A percentile compares a stretch with the other conserved stretches of the same genome.
Conservation (phyloP, 768 basidiomycete species). For the Lactarius psammicola region DNA sequence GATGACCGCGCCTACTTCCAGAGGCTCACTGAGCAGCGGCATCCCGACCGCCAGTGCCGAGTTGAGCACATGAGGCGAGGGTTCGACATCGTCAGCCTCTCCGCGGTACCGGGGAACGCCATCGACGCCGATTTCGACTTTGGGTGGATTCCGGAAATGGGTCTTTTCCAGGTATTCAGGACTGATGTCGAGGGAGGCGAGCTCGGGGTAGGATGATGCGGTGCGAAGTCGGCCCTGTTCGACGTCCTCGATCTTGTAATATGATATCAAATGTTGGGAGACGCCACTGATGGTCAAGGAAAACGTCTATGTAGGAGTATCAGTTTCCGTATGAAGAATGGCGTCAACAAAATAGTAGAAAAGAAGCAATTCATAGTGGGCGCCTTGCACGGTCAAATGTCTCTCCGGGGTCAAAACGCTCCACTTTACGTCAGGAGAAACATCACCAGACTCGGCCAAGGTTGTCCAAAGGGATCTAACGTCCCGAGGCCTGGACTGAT, state of each 20-base stretch:
- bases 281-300: constrained; percentile 83
- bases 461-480: constrained; percentile 8
- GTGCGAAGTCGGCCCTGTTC: constrained; percentile 82
- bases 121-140: constrained; percentile 82
- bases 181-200: constrained; percentile 82
- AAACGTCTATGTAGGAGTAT: constrained; percentile 62
- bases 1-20: constrained; percentile 22
- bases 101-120: constrained; percentile 81
- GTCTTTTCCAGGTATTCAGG: constrained; percentile 87
- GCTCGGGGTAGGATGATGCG: constrained; percentile 84
- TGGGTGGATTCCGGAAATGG: constrained; percentile 87
- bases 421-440: constrained; percentile 17
- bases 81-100: constrained; percentile 66
- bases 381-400: not conserved
- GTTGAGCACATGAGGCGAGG: constrained; percentile 35
- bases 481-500: constrained; percentile 10
- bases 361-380: constrained; percentile 4
- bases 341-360: constrained; percentile 3
- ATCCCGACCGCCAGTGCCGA: constrained; percentile 26
- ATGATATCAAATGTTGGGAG: constrained; percentile 90
- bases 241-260: constrained; percentile 92
- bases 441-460: constrained; percentile 14
- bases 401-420: not conserved
- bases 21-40: constrained; percentile 27
- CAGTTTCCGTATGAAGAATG: constrained; percentile 16